Evolutionary conservation across 306 rosid genomes (phyloP), one percentile per base, ranked within the genome.

Genomic region (Cicer bijugum): DNA sequence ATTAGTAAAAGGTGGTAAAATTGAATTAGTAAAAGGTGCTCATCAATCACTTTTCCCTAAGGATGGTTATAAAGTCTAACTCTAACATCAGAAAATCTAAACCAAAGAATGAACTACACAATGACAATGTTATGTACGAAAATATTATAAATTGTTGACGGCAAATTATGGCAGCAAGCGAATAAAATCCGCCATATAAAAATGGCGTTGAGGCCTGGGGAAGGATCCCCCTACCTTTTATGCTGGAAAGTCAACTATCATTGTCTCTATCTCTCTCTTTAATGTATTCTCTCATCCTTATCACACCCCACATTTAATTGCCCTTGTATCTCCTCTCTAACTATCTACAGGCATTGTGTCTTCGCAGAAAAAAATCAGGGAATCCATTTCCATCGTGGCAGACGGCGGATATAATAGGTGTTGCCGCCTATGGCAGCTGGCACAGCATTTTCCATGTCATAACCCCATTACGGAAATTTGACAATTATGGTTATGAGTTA

Each of bases 11-110:
- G 47, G 20, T 1, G 53, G 39, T 12, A 33, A 48, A 46, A 8
- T 39, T 40, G 59, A 82, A 77, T 57, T 39, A 44, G 23, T n/a
- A 52, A 17, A 48, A 58, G 47, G 20, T 1, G 53, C 28, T 16
- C 53, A 35, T 19, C 38, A 39, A 1, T 12, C 55, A 64, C n/a
- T 51, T 76, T 58, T 61, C 14, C 51, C 9, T 35, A 33, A 47
- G 12, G 53, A 62, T 47, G 42, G 68, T 19, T 19, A 17, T 8
- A 4, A 37, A 35, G 77, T 28, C 35, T 28, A 28, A 28, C 5
- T 52, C 42, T 23, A 7, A 9, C n/a, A 67, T 67, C 15, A 16
- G 12, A 52, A 72, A 78, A 44, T 42, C 7, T 12, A 68, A 0
- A 20, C 40, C 40, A 14, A 28, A 67, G 37, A 23, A 48, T 16